These are phyloP conservation scores for Tolypocladium tundrense DNA, from an alignment of 2,329 filamentous ascomycete species.

Conservation along the genomic window DNA sequence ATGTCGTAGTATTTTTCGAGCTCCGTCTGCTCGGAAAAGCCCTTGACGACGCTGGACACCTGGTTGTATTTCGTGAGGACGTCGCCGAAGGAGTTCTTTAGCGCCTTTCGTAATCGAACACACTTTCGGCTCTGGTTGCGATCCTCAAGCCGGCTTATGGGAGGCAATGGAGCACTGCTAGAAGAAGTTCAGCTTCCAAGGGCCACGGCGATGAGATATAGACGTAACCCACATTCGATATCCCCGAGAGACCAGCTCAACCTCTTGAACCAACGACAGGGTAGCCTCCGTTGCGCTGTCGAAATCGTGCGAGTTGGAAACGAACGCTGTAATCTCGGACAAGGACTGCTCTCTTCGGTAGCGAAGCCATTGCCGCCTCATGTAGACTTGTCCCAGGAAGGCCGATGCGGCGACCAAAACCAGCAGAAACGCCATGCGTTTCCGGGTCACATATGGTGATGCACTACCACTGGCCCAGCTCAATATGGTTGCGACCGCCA, in stretches of 20 bases:
- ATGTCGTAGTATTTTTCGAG: slow-evolving; percentile 90
- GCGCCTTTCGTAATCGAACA: slow-evolving; percentile 63
- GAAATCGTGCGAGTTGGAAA: slow-evolving; percentile 67
- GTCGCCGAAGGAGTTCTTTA: slow-evolving; percentile 59
- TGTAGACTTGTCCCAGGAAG: slow-evolving; percentile 53
- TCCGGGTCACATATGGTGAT: slow-evolving; percentile 43
- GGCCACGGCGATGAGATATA: background rate
- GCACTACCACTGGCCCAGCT: slow-evolving; percentile 55
- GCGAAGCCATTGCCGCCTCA: slow-evolving; percentile 72
- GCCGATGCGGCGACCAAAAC: slow-evolving; percentile 44
- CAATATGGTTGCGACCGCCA: slow-evolving; percentile 59
- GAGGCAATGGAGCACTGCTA: slow-evolving; percentile 80
- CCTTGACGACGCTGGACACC: slow-evolving; percentile 57
- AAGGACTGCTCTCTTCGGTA: slow-evolving; percentile 68
- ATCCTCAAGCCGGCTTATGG: slow-evolving; percentile 86
- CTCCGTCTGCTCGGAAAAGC: slow-evolving; percentile 68
- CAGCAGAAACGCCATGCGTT: slow-evolving; percentile 39
- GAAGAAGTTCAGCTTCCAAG: background rate
- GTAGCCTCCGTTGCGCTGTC: slow-evolving; percentile 69
- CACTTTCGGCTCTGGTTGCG: slow-evolving; percentile 71
- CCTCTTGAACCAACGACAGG: slow-evolving; percentile 78
- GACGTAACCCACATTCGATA: slow-evolving; percentile 62
- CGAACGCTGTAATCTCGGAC: slow-evolving; percentile 55
- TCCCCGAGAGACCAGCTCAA: slow-evolving; percentile 87
- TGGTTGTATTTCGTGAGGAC: slow-evolving; percentile 64